Evolutionary conservation across 768 basidiomycete species (phyloP), one percentile per base, ranked within the genome.

Genomic region (Pleurotus eryngii): DNA sequence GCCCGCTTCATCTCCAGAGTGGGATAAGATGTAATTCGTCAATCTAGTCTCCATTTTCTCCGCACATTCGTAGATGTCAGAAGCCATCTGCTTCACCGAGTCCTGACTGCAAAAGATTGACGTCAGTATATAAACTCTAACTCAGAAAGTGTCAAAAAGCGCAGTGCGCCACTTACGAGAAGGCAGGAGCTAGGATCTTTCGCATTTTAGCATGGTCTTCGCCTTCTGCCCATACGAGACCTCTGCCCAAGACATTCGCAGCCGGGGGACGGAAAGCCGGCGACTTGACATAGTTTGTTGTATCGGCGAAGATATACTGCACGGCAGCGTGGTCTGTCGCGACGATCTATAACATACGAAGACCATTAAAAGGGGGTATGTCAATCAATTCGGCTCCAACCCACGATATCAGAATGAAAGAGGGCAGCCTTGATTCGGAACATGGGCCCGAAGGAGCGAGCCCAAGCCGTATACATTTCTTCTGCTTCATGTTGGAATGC

Each of bases 381-480:
- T 35, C 30, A 35, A 9, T 35, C 30, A 35, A 3, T 35, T 9
- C 30, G 30, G 8, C 30, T 35, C 30, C 30, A 11, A 65, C 70
- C 22, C 46, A 72, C 74, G 59, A 76, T 73, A 60, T 75, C 74
- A 7, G 65, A 63, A 57, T 74, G 74, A 53, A 72, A 71, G 47
- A 74, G 63, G 7, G 74, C 74, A 30, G 64, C 73, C 58, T 72
- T 74, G 63, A 76, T 68, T 49, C 63, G 68, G 67, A 69, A 76
- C 49, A 74, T 57, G 22, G 70, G 63, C 1, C 74, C 74, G 49
- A 70, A 67, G 9, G 60, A 55, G 15, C 62, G 57, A 26, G 71
- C 63, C 74, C 74, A 76, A 30, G 64, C 59, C 1, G 63, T 65
- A 62, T 72, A 72, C 65, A 69, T 69, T 50, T 69, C 66, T 47